These are phyloP conservation scores for Candida xiaguanensis DNA, from an alignment of 805 yeast species.

Conservation along the genomic window DNA sequence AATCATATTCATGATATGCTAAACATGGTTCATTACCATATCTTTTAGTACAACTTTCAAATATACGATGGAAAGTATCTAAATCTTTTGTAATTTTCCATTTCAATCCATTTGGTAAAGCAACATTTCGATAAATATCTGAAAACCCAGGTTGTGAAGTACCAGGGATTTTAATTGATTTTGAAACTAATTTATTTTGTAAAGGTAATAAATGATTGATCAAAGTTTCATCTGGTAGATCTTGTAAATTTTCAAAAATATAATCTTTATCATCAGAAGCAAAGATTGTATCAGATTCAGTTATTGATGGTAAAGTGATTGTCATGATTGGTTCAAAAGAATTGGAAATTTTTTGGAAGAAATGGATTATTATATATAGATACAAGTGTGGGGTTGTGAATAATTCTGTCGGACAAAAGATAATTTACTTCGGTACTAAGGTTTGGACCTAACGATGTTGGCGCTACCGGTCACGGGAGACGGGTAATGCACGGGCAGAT, in stretches of 20 bases:
- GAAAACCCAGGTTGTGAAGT: constrained; percentile 22
- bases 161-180: constrained; percentile 15
- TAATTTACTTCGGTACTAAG: no score
- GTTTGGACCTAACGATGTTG: no score
- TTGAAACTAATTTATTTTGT: constrained; percentile 1
- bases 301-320: constrained; percentile 10
- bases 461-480: no score
- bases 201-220: constrained; percentile 10
- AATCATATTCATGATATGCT: constrained; percentile 34
- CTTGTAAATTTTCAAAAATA: constrained; percentile 9
- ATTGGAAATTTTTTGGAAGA: no score
- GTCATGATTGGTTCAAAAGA: neutral
- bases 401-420: no score
- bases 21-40: constrained; percentile 30
- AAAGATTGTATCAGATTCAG: constrained; percentile 6
- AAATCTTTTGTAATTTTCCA: constrained; percentile 28
- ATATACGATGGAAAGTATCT: constrained; percentile 35
- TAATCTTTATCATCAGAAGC: constrained; percentile 10
- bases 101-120: constrained; percentile 21
- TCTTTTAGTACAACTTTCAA: constrained; percentile 21
- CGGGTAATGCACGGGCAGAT: no score
- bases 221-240: constrained; percentile 9
- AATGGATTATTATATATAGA: no score
- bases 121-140: constrained; percentile 27
- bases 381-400: neutral